Conservation (phyloP, 1,139 yeast genomes). For the Debaryomycetaceae sp. region DNA sequence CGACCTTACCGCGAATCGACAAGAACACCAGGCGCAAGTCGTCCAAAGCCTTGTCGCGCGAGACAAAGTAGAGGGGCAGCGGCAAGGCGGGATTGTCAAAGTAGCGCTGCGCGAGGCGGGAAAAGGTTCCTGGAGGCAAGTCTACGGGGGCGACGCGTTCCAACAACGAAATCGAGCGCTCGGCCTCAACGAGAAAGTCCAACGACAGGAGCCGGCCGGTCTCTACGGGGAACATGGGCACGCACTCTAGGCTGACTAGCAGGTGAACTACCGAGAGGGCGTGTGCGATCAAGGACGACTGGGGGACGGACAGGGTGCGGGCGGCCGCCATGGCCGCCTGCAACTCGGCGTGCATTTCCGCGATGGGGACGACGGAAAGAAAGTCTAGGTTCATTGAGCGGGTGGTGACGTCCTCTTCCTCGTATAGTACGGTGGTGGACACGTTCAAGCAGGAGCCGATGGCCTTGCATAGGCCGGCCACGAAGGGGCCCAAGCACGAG, state of each 20-base stretch:
- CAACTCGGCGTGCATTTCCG: slow-evolving; percentile 11
- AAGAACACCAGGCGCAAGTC: slow-evolving; percentile 25
- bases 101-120: slow-evolving; percentile 43
- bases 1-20: slow-evolving; percentile 17
- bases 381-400: slow-evolving; percentile 44
- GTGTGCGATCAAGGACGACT: slow-evolving; percentile 11
- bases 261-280: slow-evolving; percentile 10
- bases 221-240: slow-evolving; percentile 14
- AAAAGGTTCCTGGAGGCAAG: slow-evolving; percentile 22
- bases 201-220: slow-evolving; percentile 1
- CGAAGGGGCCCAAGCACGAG: slow-evolving; percentile 12
- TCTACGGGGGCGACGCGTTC: slow-evolving; percentile 8
- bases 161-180: slow-evolving; percentile 7
- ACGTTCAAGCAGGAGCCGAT: slow-evolving; percentile 38
- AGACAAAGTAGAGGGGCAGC: slow-evolving; percentile 21
- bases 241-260: slow-evolving; percentile 18
- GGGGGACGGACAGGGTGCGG: slow-evolving; percentile 1
- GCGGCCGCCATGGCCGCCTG: slow-evolving; percentile 8
- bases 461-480: slow-evolving; percentile 42
- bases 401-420: slow-evolving; percentile 67
- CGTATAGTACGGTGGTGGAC: slow-evolving; percentile 54
- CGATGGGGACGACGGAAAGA: slow-evolving; percentile 15
- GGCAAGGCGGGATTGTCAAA: slow-evolving; percentile 53
- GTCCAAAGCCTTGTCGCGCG: slow-evolving; percentile 15
- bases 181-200: slow-evolving; percentile 1